Base-by-base conservation (phyloP, 352 stramenopile genomes). In the Peronospora destructor region DNA sequence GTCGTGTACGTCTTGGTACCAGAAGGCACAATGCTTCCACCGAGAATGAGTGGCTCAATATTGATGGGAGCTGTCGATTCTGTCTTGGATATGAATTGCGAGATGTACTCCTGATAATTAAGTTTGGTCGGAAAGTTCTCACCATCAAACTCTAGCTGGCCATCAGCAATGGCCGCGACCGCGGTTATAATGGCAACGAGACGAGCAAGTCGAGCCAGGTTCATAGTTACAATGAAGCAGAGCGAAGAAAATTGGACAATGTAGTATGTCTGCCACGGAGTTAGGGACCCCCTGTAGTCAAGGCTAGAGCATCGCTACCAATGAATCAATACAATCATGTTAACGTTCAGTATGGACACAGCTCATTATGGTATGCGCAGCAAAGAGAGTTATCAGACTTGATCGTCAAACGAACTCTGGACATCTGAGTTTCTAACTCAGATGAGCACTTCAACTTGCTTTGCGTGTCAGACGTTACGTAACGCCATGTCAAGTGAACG, bases 1-100 rank as follows among this genome's bases (percentile, higher is more conserved):
- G 53, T 66, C 2, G 64, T 73, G 59, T 80, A 85, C 37, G 65
- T 81, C 56, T 79, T 75, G 33, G 59, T 64, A 0, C 71, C 71
- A 1, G 52, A 38, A 16, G 71, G 64, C 2, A 81, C 68, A 23
- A 70, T 62, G 3, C 48, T 56, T 45, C 66, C 71, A 14, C 63
- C 56, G 14, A 77, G 53, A 36, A 83, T 79, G 9, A 21, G 45
- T 12, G 67, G 63, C 33, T 64, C 51, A 45, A 74, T 61, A 23
- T 65, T 28, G 32, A 43, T 53, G 11, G 43, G 29, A 30, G 14
- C 12, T 28, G 35, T 41, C 29, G 54, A 60, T 21, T 58, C 39
- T 21, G 50, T 59, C 21, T 14, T 43, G 21, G 39, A 14, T 26
- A 41, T 12, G 7, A 61, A 56, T 16, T 66, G 61, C n/a, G 52